Base-by-base conservation (phyloP, 139 green algal species). In the Chlamydomonas sp. region DNA sequence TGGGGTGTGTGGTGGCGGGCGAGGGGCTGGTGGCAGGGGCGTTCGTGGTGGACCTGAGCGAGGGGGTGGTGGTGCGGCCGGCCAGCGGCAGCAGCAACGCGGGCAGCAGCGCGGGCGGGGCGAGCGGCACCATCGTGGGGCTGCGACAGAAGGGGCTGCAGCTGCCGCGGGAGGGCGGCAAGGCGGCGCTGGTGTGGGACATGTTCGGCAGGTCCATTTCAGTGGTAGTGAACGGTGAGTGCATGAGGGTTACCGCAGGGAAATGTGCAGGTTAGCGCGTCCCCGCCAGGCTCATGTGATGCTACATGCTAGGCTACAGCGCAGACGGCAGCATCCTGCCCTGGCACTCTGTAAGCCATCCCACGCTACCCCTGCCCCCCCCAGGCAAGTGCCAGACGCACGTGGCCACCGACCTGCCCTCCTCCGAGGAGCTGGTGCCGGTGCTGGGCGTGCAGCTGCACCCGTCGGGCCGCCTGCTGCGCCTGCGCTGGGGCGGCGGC, bases 391-490 rank as follows among this genome's bases (percentile, higher is more conserved):
- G 31, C 31, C 31, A 49, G 31, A 49, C 31, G 31, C 31, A 49
- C 31, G 31, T 49, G 31, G 31, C 31, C 31, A 49, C 31, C 31
- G 31, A 49, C 31, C 31, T 49, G 31, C 14, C 20, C 14, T 6
- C 18, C 66, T 2, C n/a, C 16, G 20, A 31, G 8, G n/a, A 12
- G 64, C 66, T 60, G 69, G 20, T 79, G 81, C 72, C 31, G 60
- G 58, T 86, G 81, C 17, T 86, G 71, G 81, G 81, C 7, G 69
- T 86, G 81, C 81, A 86, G 68, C 71, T 72, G 61, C 74, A 49
- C 31, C 31, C 74, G n/a, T 18, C 63, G 9, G 71, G 81, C 60
- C 63, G 60, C n/a, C 69, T 20, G 18, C 81, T 86, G 81, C 20
- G 18, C 31, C 81, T 86, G 68, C 81, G 81, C 7, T 72, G 80